Base-by-base conservation (phyloP, 176 grass and related monocot species). In the Rhynchospora pubera region DNA sequence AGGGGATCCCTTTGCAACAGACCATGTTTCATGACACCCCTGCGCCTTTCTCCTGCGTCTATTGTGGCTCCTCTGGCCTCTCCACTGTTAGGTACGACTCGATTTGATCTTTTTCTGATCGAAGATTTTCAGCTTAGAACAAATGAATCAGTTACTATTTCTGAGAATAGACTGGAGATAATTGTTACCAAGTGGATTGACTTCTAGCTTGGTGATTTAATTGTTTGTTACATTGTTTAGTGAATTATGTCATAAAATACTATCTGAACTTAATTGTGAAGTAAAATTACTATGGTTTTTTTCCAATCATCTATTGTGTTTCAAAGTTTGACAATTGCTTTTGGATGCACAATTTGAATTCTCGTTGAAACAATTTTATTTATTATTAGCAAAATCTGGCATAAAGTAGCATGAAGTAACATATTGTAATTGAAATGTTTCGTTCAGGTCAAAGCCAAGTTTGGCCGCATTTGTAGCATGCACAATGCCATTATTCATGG, bases 21-120 rank as follows among this genome's bases (percentile, higher is more conserved):
- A 95, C 96, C 82, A 99, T 99, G 96, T 99, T 93, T 83, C 92
- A 85, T 73, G 96, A 99, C 86, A 99, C 92, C 16, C 92, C 96
- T 18, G 92, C 96, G 39, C 96, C 92, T 11, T 99, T 99, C 87
- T 84, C 92, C 83, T 95, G 96, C 85, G 89, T 93, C 82, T 88
- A 90, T 63, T 99, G 96, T 63, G 96, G 92, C 5, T 85, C 80
- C 9, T 88, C 96, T 16, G 92, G 87, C 56, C 82, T 94, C 84
- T 85, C 96, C 14, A 84, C 85, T 63, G 70, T 99, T 84, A 93
- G 87, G 96, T 98, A 62, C 86, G 84, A 0, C 55, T 62, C 19
- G 62, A 52, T 86, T 39, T 15, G 26, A 45, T 26, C 56, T 63
- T 66, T 30, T 51, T 10, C 22, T 47, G 44, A 15, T 19, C 15